Conservation (phyloP, 169 alveolate genomes). For the Plasmodium gaboni region DNA sequence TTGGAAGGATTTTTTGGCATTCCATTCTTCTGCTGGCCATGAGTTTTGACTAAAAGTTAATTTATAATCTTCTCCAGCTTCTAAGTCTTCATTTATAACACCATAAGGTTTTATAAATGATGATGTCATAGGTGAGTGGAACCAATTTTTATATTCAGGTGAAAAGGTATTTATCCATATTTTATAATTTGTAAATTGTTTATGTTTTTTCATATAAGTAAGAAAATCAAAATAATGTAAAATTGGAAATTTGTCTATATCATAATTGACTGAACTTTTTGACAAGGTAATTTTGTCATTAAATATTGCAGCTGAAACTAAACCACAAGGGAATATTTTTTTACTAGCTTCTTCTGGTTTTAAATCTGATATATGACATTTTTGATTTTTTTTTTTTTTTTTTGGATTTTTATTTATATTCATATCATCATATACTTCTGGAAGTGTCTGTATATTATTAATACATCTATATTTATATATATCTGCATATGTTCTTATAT, state of each 20-base stretch:
- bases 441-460: conserved; percentile 35
- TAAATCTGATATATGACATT: conserved; percentile 9
- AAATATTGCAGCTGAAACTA: conserved; percentile 43
- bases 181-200: conserved; percentile 23
- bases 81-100: conserved; percentile 27
- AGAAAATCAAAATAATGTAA: conserved; percentile 53
- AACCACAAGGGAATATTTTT: conserved; percentile 46
- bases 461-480: conserved; percentile 44
- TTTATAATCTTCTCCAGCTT: conserved; percentile 31
- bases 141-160: conserved; percentile 51
- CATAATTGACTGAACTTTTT: background rate
- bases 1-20: conserved; percentile 51
- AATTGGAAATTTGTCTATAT: conserved; percentile 33
- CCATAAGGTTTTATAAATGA: conserved; percentile 65
- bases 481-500: conserved; percentile 49
- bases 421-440: conserved; percentile 24
- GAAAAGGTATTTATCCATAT: conserved; percentile 48
- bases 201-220: conserved; percentile 49
- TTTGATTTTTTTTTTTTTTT: background rate
- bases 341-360: background rate
- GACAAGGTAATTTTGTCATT: conserved; percentile 45
- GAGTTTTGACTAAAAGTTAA: conserved; percentile 43
- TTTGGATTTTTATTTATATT: background rate
- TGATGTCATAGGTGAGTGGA: conserved; percentile 60
- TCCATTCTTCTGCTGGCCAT: conserved; percentile 64